Conservation (phyloP, 371 early-diverging fungal species). For the Cokeromyces recurvatus region DNA sequence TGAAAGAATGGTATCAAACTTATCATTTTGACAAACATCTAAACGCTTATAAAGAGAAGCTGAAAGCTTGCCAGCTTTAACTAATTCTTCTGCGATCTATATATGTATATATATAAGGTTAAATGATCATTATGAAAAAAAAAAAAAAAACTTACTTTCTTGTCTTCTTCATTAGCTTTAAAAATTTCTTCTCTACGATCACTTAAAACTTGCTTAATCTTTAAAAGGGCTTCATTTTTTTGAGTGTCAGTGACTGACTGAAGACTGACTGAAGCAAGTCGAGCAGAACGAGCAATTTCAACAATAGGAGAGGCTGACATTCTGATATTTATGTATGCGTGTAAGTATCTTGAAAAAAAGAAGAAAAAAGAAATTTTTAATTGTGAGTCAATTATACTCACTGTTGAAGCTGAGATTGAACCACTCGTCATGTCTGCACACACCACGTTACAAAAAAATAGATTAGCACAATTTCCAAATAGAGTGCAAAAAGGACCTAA, state of each 20-base stretch:
- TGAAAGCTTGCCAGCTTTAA: slow-evolving; percentile 72
- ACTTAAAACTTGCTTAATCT: slow-evolving; percentile 69
- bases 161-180: slow-evolving; percentile 77
- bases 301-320: slow-evolving; percentile 32
- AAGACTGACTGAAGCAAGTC: slow-evolving; percentile 77
- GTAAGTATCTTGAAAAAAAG: no score
- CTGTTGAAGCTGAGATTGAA: no score
- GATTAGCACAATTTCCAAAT: no score
- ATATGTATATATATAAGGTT: background rate
- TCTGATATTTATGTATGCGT: no score
- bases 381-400: no score
- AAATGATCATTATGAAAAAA: no score
- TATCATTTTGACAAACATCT: slow-evolving; percentile 82
- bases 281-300: slow-evolving; percentile 68
- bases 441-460: no score
- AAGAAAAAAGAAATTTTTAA: no score
- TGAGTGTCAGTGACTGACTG: slow-evolving; percentile 72
- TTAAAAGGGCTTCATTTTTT: slow-evolving; percentile 73
- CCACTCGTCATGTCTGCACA: no score
- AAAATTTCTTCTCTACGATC: slow-evolving; percentile 69
- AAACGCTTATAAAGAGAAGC: slow-evolving; percentile 81
- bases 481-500: no score
- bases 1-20: slow-evolving; percentile 81
- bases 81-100: slow-evolving; percentile 66
- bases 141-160: slow-evolving; percentile 50